Evolutionary conservation across 768 basidiomycete genomes (phyloP).

Genomic region (Boletellus ananas): DNA sequence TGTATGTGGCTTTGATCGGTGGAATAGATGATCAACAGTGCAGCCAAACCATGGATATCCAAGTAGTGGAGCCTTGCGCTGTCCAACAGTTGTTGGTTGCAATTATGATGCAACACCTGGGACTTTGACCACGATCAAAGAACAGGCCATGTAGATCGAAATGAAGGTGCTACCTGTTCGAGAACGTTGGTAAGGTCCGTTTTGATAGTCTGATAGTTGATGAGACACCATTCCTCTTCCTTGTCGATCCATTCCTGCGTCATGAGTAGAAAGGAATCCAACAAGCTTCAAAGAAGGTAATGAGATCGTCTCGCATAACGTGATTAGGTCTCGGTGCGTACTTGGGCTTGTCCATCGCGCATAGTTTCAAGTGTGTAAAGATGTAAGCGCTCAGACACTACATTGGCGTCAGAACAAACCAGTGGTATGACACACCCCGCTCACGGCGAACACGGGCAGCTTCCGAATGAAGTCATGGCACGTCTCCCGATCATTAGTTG

Average conservation of each 20-base stretch:
- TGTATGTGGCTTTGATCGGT: conserved; percentile 13
- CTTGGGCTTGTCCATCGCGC: conserved; percentile 15
- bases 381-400: conserved; percentile 23
- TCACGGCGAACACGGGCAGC: conserved; percentile 22
- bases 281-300: conserved; percentile 10
- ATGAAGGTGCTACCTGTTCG: conserved; percentile 4
- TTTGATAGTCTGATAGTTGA: conserved; percentile 20
- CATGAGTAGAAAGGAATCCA: conserved; percentile 11
- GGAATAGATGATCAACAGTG: conserved; percentile 18
- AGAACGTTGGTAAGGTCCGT: conserved; percentile 10
- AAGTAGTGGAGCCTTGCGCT: conserved; percentile 14
- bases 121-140: conserved; percentile 11
- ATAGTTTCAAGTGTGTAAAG: conserved; percentile 26
- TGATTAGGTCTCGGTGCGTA: not conserved
- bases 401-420: not conserved
- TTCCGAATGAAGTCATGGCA: conserved; percentile 16
- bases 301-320: not conserved
- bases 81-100: conserved; percentile 15
- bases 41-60: conserved; percentile 25
- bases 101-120: conserved; percentile 15
- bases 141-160: not conserved
- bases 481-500: conserved; percentile 10
- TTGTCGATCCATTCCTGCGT: conserved; percentile 19
- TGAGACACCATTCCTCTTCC: conserved; percentile 23
- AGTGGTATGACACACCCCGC: not conserved